Evolutionary conservation across 441 rosid species (phyloP), one percentile per base, ranked within the genome.

Genomic region (Erodium texanum): DNA sequence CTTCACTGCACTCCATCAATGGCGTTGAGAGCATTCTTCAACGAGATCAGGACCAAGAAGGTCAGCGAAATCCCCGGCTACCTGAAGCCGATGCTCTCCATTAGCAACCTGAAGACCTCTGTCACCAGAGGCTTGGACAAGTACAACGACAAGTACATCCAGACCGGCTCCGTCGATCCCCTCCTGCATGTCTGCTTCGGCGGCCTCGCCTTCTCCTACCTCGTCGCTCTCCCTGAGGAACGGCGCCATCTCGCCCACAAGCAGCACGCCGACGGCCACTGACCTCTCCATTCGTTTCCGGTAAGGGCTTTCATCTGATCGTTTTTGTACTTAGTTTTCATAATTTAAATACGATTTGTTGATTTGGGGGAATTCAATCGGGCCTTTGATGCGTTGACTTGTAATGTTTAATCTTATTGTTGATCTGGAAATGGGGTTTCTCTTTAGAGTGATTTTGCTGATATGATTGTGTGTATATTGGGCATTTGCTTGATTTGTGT

Each of bases 171-270:
- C 77, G 15, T 86, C 15, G 86, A 83, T 0, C 98, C 98, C 58
- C 79, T 93, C 66, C 84, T 67, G 68, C 98, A 93, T 64, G 79
- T 93, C 77, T 89, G 96, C 74, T 81, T 78, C 69, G 90, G 89
- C 1, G 96, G 97, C 68, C 84, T 90, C 88, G 73, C 81, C 62
- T 81, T 93, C 61, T 93, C 96, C n/a, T 90, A 90, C 76, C 94
- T 93, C 16, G 80, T 93, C 56, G 96, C 98, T 58, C 98, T 45
- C 54, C 54, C 54, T 16, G 54, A 45, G 54, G 54, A 45, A 14
- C 54, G 54, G 16, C 54, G 54, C 54, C 54, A 45, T 14, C 54
- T 45, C 54, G 54, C 54, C 54, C 54, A 45, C 54, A 12, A 45
- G 54, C 54, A 45, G 54, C 54, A 45, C 54, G 54, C n/a, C 54